Evolutionary conservation across 2,329 filamentous ascomycete species (phyloP).

Genomic region (Colletotrichum caudatum): DNA sequence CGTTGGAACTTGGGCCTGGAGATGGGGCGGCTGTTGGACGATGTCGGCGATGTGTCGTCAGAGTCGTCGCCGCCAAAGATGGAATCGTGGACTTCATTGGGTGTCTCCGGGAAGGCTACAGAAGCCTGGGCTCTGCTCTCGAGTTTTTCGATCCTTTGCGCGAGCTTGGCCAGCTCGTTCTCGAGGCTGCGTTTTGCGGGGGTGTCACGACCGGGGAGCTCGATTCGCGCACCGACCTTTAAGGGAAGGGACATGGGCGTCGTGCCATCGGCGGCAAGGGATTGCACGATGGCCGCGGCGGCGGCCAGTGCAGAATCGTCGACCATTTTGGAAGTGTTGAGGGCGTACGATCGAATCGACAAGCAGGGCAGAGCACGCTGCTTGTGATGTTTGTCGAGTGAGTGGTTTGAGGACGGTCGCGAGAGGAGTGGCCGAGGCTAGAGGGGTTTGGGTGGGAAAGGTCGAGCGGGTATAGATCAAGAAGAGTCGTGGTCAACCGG

Average conservation of each 20-base stretch:
- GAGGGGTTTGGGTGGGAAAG: conserved; percentile 17
- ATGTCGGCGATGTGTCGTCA: conserved; percentile 57
- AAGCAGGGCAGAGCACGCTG: conserved; percentile 12
- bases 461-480: conserved; percentile 35
- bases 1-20: conserved; percentile 41
- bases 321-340: conserved; percentile 55
- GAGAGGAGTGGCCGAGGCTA: conserved; percentile 7
- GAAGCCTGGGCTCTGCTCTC: conserved; percentile 79
- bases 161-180: conserved; percentile 83
- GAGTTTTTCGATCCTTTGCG: conserved; percentile 81
- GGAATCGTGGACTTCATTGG: conserved; percentile 78
- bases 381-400: conserved; percentile 11
- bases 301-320: conserved; percentile 68
- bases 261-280: conserved; percentile 61
- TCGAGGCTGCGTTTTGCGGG: conserved; percentile 84
- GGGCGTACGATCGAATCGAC: conserved; percentile 8
- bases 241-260: conserved; percentile 54
- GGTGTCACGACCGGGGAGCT: conserved; percentile 81
- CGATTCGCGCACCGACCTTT: conserved; percentile 63
- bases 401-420: conserved; percentile 8
- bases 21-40: conserved; percentile 56
- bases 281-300: conserved; percentile 65
- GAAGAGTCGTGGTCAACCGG: conserved; percentile 35
- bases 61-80: conserved; percentile 71
- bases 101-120: conserved; percentile 80